These are phyloP conservation scores for Sclerotinia trifoliorum DNA, from an alignment of 2,329 filamentous ascomycete species.

Conservation along the genomic window DNA sequence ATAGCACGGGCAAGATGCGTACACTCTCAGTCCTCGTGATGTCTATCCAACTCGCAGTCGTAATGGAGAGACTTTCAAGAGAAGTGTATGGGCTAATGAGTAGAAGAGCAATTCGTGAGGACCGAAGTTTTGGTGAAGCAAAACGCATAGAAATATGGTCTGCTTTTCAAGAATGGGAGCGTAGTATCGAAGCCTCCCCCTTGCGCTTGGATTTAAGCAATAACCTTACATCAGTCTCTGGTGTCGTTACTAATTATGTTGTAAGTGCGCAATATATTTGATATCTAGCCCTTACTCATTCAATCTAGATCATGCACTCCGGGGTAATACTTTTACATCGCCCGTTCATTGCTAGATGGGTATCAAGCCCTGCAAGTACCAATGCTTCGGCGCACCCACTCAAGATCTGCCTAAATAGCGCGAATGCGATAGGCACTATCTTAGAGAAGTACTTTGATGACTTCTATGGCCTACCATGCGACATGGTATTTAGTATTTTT, in stretches of 20 bases:
- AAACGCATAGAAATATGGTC: slow-evolving; percentile 33
- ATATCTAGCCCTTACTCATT: neutral
- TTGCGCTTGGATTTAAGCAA: slow-evolving; percentile 35
- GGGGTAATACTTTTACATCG: slow-evolving; percentile 37
- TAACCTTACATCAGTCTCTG: slow-evolving; percentile 34
- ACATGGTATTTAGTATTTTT: slow-evolving; percentile 39
- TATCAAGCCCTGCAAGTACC: slow-evolving; percentile 23
- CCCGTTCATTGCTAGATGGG: slow-evolving; percentile 36
- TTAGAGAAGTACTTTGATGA: slow-evolving; percentile 37
- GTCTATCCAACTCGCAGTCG: slow-evolving; percentile 30
- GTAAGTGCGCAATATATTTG: slow-evolving; percentile 26
- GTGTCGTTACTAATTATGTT: slow-evolving; percentile 36
- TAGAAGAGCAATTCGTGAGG: slow-evolving; percentile 34
- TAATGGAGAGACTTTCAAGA: slow-evolving; percentile 34
- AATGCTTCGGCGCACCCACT: slow-evolving; percentile 28
- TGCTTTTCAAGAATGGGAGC: slow-evolving; percentile 34
- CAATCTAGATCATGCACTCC: slow-evolving; percentile 33
- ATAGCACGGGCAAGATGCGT: slow-evolving; percentile 32
- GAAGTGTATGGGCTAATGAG: slow-evolving; percentile 36
- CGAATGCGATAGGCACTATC: slow-evolving; percentile 36
- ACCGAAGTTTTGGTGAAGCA: slow-evolving; percentile 32
- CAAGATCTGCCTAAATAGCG: slow-evolving; percentile 34
- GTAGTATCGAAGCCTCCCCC: slow-evolving; percentile 32
- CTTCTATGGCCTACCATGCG: slow-evolving; percentile 36
- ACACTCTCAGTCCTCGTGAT: slow-evolving; percentile 37